A percentile compares a stretch with the other conserved stretches of the same genome.
phyloP scores from a whole-genome alignment of 192 early-diverging fungal species.

The Coemansia sp. region DNA sequence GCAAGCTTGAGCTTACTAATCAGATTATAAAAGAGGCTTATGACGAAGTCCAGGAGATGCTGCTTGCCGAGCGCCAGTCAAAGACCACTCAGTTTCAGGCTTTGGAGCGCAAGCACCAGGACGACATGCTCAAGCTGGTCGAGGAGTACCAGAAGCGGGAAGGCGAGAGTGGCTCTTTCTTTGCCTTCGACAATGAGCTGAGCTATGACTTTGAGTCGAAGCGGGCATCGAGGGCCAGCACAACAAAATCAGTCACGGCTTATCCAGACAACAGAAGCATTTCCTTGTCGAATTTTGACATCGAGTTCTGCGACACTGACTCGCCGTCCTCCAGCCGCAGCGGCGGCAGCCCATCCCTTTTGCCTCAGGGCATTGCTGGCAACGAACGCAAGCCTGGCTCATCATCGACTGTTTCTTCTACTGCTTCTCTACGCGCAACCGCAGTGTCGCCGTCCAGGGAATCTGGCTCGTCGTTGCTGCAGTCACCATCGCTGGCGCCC shows the following conservation, averaged over 20 bases:
- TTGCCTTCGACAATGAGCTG: slow-evolving; percentile 7
- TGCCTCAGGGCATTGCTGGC: neutral
- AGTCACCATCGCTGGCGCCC: neutral
- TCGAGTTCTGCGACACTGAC: neutral
- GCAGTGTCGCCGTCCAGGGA: too few relatives aligned
- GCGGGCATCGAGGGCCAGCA: neutral
- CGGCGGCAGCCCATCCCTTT: neutral
- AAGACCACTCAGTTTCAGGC: slow-evolving; percentile 32
- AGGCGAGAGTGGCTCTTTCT: slow-evolving; percentile 14
- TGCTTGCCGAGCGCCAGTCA: slow-evolving; percentile 49
- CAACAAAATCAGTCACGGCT: slow-evolving; percentile 3
- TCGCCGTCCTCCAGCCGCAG: neutral
- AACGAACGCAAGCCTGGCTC: neutral
- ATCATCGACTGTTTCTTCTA: neutral
- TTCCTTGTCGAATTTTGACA: slow-evolving; percentile 3
- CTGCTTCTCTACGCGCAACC: too few relatives aligned
- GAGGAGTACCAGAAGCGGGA: slow-evolving; percentile 31
- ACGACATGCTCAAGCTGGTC: slow-evolving; percentile 38
- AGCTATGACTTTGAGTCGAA: slow-evolving; percentile 4
- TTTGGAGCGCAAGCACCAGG: slow-evolving; percentile 39
- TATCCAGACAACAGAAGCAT: neutral
- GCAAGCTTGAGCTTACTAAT: slow-evolving; percentile 56
- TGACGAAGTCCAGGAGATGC: slow-evolving; percentile 45
- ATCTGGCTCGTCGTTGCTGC: too few relatives aligned
- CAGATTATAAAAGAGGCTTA: slow-evolving; percentile 53